A percentile compares a stretch with the other conserved stretches of the same genome.
Evolutionary conservation across 1,139 yeast species (phyloP).

Genomic region (Yamadazyma taylorii): DNA sequence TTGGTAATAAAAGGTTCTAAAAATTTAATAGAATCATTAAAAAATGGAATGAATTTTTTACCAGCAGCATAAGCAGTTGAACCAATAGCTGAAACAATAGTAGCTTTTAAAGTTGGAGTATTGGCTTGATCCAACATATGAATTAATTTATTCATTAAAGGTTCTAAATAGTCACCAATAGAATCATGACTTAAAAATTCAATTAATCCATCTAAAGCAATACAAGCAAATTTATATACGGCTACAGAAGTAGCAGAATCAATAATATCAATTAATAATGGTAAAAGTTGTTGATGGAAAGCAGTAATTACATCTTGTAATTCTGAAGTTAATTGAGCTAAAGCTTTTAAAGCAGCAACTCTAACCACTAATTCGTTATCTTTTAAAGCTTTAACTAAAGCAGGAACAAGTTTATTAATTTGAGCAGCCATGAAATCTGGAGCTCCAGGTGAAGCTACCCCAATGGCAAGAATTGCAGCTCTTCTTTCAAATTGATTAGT

Average conservation of each 20-base stretch:
- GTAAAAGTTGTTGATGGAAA: conserved; percentile 78
- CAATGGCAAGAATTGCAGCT: conserved; percentile 80
- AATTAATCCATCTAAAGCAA: conserved; percentile 86
- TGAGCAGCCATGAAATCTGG: conserved; percentile 87
- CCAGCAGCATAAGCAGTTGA: conserved; percentile 97
- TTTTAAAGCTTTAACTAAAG: conserved; percentile 72
- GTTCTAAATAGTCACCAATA: conserved; percentile 76
- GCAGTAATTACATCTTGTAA: conserved; percentile 83
- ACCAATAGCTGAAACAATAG: conserved; percentile 94
- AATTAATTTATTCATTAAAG: conserved; percentile 87
- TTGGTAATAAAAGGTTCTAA: conserved; percentile 77
- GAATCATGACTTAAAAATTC: conserved; percentile 91
- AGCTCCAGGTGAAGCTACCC: conserved; percentile 87
- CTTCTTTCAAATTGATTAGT: conserved; percentile 76
- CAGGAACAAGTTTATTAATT: conserved; percentile 69
- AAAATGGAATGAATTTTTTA: conserved; percentile 81
- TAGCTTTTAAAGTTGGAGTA: conserved; percentile 71
- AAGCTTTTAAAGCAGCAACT: conserved; percentile 82
- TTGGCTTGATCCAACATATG: conserved; percentile 72
- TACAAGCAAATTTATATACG: conserved; percentile 88
- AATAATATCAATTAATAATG: conserved; percentile 82
- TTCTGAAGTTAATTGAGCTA: conserved; percentile 77
- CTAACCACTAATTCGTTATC: conserved; percentile 77
- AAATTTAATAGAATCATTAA: conserved; percentile 73
- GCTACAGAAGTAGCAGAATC: conserved; percentile 82